These are phyloP conservation scores for Baudoinia panamericana DNA, from an alignment of 495 filamentous ascomycete species.

Conservation along the genomic window DNA sequence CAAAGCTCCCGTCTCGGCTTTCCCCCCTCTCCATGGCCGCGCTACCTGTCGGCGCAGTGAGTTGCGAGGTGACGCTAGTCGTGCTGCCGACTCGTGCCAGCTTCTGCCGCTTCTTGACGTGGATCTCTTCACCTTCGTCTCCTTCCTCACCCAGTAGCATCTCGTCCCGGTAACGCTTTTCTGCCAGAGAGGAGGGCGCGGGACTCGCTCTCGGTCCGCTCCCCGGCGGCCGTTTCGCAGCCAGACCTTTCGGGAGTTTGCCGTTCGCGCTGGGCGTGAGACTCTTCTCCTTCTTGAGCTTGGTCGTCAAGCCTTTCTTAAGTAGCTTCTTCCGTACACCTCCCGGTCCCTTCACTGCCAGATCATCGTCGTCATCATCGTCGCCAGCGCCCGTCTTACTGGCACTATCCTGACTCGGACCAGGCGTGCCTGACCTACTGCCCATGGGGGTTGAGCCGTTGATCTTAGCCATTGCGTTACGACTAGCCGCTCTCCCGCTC, in stretches of 20 bases:
- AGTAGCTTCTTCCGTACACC: slow-evolving; percentile 35
- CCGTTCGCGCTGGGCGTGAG: slow-evolving; percentile 2
- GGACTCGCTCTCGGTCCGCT: slow-evolving; percentile 1
- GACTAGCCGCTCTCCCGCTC: slow-evolving; percentile 52
- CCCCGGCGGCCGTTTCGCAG: slow-evolving; percentile 7
- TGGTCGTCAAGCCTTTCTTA: slow-evolving; percentile 17
- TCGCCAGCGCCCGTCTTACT: slow-evolving; percentile 20
- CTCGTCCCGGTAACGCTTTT: slow-evolving; percentile 17
- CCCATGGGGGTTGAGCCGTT: slow-evolving; percentile 38
- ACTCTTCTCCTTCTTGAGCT: slow-evolving; percentile 17
- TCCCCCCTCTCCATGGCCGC: slow-evolving; percentile 12
- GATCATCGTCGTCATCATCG: slow-evolving; percentile 24
- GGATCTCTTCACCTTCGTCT: slow-evolving; percentile 18
- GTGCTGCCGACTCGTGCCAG: slow-evolving; percentile 7
- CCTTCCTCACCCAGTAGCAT: slow-evolving; percentile 12
- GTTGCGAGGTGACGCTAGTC: slow-evolving; percentile 6
- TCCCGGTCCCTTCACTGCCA: slow-evolving; percentile 20
- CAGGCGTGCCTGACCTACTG: slow-evolving; percentile 47
- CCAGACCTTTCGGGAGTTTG: slow-evolving; percentile 1
- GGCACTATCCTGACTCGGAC: slow-evolving; percentile 19
- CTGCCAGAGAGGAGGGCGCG: slow-evolving; percentile 1
- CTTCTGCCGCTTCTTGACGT: slow-evolving; percentile 20
- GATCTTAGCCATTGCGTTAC: slow-evolving; percentile 31
- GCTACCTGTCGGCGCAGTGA: neutral
- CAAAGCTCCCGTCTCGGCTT: slow-evolving; percentile 15